These are phyloP conservation scores for Tulasnella sp. DNA, from an alignment of 768 basidiomycete species.

Conservation along the genomic window DNA sequence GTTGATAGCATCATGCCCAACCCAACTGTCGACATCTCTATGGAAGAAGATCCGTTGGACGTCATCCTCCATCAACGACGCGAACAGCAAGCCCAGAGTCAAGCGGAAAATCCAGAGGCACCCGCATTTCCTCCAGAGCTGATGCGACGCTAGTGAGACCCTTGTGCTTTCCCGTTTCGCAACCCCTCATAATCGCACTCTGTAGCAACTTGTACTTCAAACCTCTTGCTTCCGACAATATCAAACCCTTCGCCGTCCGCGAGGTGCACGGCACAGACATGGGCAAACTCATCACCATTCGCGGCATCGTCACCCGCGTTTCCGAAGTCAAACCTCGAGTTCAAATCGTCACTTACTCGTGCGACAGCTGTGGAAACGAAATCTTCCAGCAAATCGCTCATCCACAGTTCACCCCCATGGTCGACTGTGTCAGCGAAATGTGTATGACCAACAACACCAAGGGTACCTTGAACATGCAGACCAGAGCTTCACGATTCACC, in stretches of 20 bases:
- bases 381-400: slow-evolving; percentile 95
- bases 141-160: slow-evolving; percentile 91
- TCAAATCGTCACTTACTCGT: slow-evolving; percentile 95
- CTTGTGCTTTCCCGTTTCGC: slow-evolving; percentile 19
- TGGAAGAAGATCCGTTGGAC: slow-evolving; percentile 91
- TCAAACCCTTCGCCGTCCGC: slow-evolving; percentile 70
- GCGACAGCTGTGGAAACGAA: slow-evolving; percentile 95
- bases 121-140: slow-evolving; percentile 72
- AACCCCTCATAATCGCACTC: slow-evolving; percentile 15
- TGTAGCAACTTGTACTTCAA: slow-evolving; percentile 87
- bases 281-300: slow-evolving; percentile 90
- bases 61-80: slow-evolving; percentile 89
- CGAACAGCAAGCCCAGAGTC: slow-evolving; percentile 74
- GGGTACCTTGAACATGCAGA: slow-evolving; percentile 97
- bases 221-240: slow-evolving; percentile 46
- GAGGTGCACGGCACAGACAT: slow-evolving; percentile 77
- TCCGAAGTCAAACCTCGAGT: slow-evolving; percentile 98
- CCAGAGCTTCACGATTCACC: slow-evolving; percentile 89
- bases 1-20: slow-evolving; percentile 82
- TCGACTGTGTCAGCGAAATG: slow-evolving; percentile 78
- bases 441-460: slow-evolving; percentile 77
- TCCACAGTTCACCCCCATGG: slow-evolving; percentile 81
- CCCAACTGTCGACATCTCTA: slow-evolving; percentile 81
- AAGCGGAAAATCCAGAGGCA: slow-evolving; percentile 52
- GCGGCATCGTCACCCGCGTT: slow-evolving; percentile 96